Percentiles rank a stretch among this genome's conserved stretches.
Conservation (phyloP, 2,329 filamentous ascomycete species). For the Paraconiothyrium sp. region DNA sequence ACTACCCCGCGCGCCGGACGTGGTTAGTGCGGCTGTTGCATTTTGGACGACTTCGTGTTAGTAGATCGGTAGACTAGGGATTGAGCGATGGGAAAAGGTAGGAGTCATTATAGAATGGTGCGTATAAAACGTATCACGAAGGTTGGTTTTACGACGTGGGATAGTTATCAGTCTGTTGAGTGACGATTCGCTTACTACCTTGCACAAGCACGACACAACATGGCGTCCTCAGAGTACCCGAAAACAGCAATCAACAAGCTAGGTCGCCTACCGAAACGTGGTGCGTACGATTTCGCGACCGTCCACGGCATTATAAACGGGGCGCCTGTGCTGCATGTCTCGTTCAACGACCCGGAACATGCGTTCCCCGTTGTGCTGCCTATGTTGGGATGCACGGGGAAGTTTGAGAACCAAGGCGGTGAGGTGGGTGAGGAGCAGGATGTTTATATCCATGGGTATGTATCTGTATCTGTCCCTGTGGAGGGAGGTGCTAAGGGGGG, state of each 20-base stretch:
- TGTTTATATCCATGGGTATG: slow-evolving; percentile 49
- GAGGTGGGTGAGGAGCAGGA: slow-evolving; percentile 57
- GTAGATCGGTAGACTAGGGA: background rate
- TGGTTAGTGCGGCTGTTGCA: slow-evolving; percentile 11
- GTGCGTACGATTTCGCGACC: slow-evolving; percentile 46
- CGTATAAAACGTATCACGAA: too few relatives aligned
- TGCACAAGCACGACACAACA: background rate
- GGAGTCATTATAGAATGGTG: background rate
- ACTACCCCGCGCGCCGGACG: slow-evolving; percentile 14
- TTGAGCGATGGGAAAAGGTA: background rate
- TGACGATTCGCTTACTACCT: too few relatives aligned
- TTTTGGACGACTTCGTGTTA: background rate
- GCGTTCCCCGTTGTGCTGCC: slow-evolving; percentile 65
- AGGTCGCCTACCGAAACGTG: slow-evolving; percentile 40
- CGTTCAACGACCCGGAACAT: slow-evolving; percentile 44
- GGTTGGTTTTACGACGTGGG: too few relatives aligned
- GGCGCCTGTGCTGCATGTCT: slow-evolving; percentile 46
- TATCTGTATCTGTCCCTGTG: background rate
- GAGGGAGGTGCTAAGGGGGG: too few relatives aligned
- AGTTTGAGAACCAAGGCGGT: slow-evolving; percentile 58
- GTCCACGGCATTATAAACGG: slow-evolving; percentile 46
- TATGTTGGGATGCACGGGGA: slow-evolving; percentile 52
- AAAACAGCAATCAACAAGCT: slow-evolving; percentile 42
- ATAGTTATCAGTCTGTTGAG: too few relatives aligned
- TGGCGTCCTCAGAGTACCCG: slow-evolving; percentile 25